Evolutionary conservation across 257 asterid species (phyloP).

Genomic region (Knoxia roxburghii): DNA sequence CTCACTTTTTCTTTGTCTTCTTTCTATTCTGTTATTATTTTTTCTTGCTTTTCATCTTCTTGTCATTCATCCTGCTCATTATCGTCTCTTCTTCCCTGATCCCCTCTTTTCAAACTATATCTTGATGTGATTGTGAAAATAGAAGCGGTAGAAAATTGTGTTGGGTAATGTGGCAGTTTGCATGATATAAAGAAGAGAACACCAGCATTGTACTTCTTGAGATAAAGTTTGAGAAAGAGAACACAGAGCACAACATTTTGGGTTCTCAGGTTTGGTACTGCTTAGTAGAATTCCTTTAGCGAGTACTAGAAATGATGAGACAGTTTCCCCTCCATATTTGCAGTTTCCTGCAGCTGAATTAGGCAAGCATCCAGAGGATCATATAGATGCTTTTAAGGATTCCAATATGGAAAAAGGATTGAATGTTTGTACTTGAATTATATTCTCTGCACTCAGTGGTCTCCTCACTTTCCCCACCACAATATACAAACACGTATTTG

Average conservation of each 20-base stretch:
- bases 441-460: not conserved
- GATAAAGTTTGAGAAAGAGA: not conserved
- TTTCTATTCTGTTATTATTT: not conserved
- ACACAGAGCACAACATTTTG: not conserved
- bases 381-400: not conserved
- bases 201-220: not conserved
- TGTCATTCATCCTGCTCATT: not conserved
- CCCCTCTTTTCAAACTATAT: not conserved
- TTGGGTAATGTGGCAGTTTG: not conserved
- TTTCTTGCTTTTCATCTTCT: not conserved
- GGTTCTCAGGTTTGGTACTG: not conserved
- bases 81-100: not conserved
- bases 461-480: not conserved
- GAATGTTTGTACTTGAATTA: not conserved
- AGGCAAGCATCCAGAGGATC: not conserved
- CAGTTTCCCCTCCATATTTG: not conserved
- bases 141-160: not conserved
- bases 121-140: not conserved
- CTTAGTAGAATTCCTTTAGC: not conserved
- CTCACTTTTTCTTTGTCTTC: not conserved
- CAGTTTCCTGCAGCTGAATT: not conserved
- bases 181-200: slow-evolving; percentile 1
- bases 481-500: not conserved
- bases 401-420: not conserved
- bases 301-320: not conserved